Evolutionary conservation across 257 asterid species (phyloP).

Genomic region (Solanum etuberosum): DNA sequence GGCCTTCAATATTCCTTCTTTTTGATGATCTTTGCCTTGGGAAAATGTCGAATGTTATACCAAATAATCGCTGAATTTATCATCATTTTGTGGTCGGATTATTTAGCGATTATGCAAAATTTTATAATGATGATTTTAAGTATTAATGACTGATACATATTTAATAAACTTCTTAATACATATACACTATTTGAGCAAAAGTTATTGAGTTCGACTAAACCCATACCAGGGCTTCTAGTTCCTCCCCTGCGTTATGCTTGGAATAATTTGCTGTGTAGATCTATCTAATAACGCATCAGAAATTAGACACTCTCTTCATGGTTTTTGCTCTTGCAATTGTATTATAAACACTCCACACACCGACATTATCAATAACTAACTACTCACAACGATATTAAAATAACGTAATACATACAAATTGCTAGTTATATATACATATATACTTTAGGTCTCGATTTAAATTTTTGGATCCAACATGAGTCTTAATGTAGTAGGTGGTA

Average conservation of each 20-base stretch:
- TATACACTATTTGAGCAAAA: too few species aligned
- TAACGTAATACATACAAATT: background rate
- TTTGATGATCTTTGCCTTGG: background rate
- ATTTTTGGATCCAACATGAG: background rate
- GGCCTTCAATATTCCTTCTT: background rate
- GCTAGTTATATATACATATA: background rate
- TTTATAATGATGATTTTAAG: too few species aligned
- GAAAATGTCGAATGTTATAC: background rate
- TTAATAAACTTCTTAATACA: too few species aligned
- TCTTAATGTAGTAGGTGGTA: slow-evolving; percentile 1
- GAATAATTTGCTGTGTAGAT: background rate
- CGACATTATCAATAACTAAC: background rate
- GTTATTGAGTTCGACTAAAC: background rate
- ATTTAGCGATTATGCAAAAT: background rate
- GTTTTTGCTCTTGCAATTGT: background rate
- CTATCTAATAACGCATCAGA: background rate
- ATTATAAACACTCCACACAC: background rate
- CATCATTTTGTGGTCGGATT: background rate
- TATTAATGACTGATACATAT: background rate
- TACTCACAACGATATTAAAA: background rate
- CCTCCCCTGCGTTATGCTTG: background rate
- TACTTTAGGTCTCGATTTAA: background rate
- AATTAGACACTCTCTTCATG: background rate
- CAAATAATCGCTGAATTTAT: background rate
- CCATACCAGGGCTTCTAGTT: too few species aligned